Evolutionary conservation across 768 basidiomycete genomes (phyloP), one percentile per base, ranked within the genome.

Genomic region (Pleurotus pulmonarius): DNA sequence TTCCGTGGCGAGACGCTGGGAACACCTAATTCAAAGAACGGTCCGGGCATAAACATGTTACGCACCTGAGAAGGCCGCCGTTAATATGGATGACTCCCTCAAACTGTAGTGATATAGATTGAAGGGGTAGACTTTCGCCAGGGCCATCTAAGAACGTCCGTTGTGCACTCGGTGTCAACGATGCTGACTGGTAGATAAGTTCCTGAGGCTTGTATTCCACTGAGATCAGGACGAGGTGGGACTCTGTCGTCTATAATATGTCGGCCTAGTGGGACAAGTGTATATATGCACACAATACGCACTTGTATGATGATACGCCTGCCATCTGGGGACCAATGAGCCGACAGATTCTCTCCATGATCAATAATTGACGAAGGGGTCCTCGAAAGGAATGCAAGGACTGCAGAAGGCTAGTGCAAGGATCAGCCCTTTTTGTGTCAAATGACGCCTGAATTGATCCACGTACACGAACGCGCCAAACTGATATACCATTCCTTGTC

Each of bases 311-410:
- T 83, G 47, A 98, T 83, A 62, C 85, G 79, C 63, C 78, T 77
- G 34, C 89, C 87, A 67, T 94, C 92, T 53, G 87, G 86, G 15
- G 93, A 85, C 94, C 94, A 98, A 63, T 84, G 80, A 11, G 82
- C 83, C 52, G 80, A 72, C 16, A 78, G 59, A 62, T 94, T 96
- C 63, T 86, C 82, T n/a, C 94, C 94, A 67, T 95, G 94, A 57
- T 90, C 87, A 55, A 80, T 69, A 39, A 96, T 74, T 15, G 92
- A 95, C 1, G 83, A 82, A 5, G 85, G 75, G 37, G 92, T 90
- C 54, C 94, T 83, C 29, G 86, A 79, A 15, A 96, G 76, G 61
- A 86, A 80, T 18, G 91, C 87, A 59, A 92, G 69, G 5, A 87
- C 78, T 26, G 83, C 81, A 39, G 85, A 83, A 1, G 90, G 90